Evolutionary conservation across 257 asterid genomes (phyloP).

Genomic region (Lycium ferocissimum): DNA sequence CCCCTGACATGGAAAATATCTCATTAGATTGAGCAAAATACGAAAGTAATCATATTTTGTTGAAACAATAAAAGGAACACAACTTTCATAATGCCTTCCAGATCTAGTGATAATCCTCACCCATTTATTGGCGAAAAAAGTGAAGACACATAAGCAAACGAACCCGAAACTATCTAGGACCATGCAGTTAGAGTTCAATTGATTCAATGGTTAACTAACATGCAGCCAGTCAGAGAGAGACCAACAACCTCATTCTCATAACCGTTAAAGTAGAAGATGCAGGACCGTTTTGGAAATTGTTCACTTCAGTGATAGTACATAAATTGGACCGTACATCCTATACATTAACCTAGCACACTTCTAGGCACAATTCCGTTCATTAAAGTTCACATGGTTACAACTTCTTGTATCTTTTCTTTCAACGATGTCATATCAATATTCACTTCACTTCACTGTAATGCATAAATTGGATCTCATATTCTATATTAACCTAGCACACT

Average conservation of each 20-base stretch:
- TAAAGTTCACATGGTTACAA: constrained; percentile 7
- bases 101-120: constrained; percentile 17
- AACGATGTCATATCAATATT: background rate
- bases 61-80: constrained; percentile 20
- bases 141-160: background rate
- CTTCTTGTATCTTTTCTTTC: background rate
- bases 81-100: background rate
- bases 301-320: background rate
- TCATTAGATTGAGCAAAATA: background rate
- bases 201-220: background rate
- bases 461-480: background rate
- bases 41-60: constrained; percentile 3
- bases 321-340: background rate
- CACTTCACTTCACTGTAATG: background rate
- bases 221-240: background rate
- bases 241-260: constrained; percentile 13
- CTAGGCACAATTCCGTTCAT: constrained; percentile 10
- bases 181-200: background rate
- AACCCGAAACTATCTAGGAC: constrained; percentile 3
- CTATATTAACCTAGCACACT: constrained; percentile 24
- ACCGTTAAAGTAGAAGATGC: background rate
- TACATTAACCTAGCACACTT: constrained; percentile 19
- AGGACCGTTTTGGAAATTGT: background rate
- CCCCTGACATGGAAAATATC: constrained; percentile 62
- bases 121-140: background rate